Evolutionary conservation across 1,139 yeast genomes (phyloP), one percentile per base, ranked within the genome.

Genomic region (Pichia sp.): DNA sequence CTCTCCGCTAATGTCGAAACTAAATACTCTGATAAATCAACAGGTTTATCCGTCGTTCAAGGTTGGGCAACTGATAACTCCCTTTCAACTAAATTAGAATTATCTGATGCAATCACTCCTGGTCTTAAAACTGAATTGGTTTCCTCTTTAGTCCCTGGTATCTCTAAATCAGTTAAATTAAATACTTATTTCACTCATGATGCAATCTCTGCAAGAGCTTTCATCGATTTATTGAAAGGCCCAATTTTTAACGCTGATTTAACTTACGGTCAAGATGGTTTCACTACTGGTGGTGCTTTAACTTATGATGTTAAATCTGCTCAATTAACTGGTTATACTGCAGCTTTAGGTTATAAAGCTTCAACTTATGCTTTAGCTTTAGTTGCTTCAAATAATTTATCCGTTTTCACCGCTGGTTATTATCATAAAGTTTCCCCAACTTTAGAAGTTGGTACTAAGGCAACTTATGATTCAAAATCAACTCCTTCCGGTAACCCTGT

Each of bases 361-460:
- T 84, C 91, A 56, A 74, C 78, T 58, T 89, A 88, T 79, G 74
- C 94, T 50, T 79, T 91, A 55, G 88, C 96, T 50, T 75, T 91
- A 53, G 79, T 93, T 58, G 88, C 95, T 59, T 77, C 93, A 64
- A 79, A 84, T 73, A 86, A 88, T 79, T 77, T 89, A 65, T 77
- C 88, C 47, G 81, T 89, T 55, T 86, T 83, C 77, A 74, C 96
- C 45, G 96, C 96, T 59, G 91, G 96, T 57, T 88, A 89, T 80
- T 91, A 79, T 88, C 97, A 91, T 83, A 84, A 76, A 69, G 95
- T 91, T 53, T 78, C 88, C 57, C 84, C 93, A 53, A 69, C 72
- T 58, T 88, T 91, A 58, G 96, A 91, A 77, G 95, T 89, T 58
- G 97, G 96, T 72, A 95, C 96, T 59, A 89, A 84, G 77, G 95